Base-by-base conservation (phyloP, 345 rosid species). In the Triadica sebifera region DNA sequence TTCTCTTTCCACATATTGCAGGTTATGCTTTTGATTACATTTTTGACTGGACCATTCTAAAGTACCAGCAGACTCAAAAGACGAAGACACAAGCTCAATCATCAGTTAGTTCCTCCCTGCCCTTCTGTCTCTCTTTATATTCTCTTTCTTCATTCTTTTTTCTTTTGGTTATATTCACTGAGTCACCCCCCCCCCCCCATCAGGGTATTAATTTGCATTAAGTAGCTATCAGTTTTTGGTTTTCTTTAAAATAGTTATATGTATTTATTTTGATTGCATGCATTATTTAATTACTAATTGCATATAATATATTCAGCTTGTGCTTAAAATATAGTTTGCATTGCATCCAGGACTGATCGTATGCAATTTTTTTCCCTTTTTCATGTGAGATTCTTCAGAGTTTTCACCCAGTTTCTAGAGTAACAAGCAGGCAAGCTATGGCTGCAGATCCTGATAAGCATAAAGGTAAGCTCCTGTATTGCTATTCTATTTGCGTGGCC, bases 341-440 rank as follows among this genome's bases (percentile, higher is more conserved):
- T 58, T 67, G 41, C 67, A 34, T 59, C n/a, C 22, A 12, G 39
- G 8, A 55, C 34, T 58, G 59, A 22, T 69, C 24, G 12, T 16
- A 22, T 55, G 16, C 51, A 29, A 24, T 9, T 37, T 58, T n/a
- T 81, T 62, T 15, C 25, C 49, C 56, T 37, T 51, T 63, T 72
- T n/a, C 63, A 16, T 24, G 43, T 39, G 51, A 29, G 19, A 72
- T 76, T 53, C 25, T 78, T 70, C 77, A 79, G 82, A 80, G 69
- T 75, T 37, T 81, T 70, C 85, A 15, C 72, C 85, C 71, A 41
- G 76, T 74, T 75, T 75, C 85, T 75, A 66, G 78, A 47, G 74
- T 60, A 38, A 72, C 72, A 39, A 72, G 74, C 80, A 75, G 65
- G 70, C 80, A 60, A 57, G 78, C 78, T 72, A 46, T 72, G 82